Evolutionary conservation across 305 asterid species (phyloP), one percentile per base, ranked within the genome.

Genomic region (Fraxinus dipetala): DNA sequence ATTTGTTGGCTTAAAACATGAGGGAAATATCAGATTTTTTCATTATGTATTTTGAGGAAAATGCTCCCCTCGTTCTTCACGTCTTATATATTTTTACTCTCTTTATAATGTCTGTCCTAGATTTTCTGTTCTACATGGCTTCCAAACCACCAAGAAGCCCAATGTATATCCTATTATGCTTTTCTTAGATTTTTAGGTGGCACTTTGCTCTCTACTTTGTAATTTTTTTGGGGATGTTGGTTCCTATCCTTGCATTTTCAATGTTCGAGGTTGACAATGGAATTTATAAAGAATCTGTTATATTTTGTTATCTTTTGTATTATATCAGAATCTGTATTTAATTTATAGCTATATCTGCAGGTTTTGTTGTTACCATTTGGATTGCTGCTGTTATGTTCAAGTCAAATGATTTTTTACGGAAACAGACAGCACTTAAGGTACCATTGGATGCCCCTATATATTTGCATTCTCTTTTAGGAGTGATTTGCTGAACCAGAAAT

Each of bases 371-470:
- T 61, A 88, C 94, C 80, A 91, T 94, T 69, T 94, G 93, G 93
- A 85, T 94, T 79, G 92, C 97, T 87, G 95, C 89, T 11, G 86
- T 92, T 75, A 87, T 94, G 97, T 91, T 93, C 81, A 92, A 90
- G 91, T 94, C 95, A 10, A 94, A 94, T 86, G 97, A 91, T 86
- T 83, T 94, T 79, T 89, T 94, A n/a, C 88, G 90, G 87, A 93
- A 90, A 89, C 97, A 94, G 90, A 93, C 97, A 48, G 91, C 98
- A 72, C 94, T 94, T 75, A 93, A 94, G 97, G 97, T 93, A 86
- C 61, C 75, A 79, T 65, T 20, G 16, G 30, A 6, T 69, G 9
- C 43, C n/a, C 51, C 5, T 59, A 10, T 67, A 10, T 67, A 72
- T 34, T 22, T 72, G 26, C 67, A 6, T 59, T 76, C 78, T 79